These are phyloP conservation scores for Pyrenochaeta sp. DNA, from an alignment of 2,329 filamentous ascomycete genomes.

Conservation along the genomic window DNA sequence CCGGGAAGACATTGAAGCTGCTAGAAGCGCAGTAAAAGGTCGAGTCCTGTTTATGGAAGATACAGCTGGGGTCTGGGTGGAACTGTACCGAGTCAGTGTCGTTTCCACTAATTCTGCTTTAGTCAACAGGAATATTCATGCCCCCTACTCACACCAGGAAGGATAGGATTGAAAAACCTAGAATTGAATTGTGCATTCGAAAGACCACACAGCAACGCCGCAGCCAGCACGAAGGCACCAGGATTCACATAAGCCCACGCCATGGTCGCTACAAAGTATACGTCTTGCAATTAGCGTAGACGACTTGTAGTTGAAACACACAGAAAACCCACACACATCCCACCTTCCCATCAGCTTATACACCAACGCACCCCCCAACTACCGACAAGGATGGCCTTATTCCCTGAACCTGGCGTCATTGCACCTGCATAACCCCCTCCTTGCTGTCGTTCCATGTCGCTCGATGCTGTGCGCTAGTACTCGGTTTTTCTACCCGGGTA, in stretches of 20 bases:
- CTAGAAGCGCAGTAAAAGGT: conserved; percentile 63
- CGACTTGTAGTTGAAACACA: conserved; percentile 1
- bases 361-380: not conserved
- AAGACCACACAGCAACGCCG: not conserved
- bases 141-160: conserved; percentile 50
- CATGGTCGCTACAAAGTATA: not conserved
- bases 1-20: conserved; percentile 63
- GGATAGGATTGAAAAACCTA: conserved; percentile 54
- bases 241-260: not conserved
- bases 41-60: conserved; percentile 53
- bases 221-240: not conserved
- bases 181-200: conserved; percentile 8
- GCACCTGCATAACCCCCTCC: conserved; percentile 5
- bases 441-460: not conserved
- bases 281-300: not conserved
- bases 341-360: conserved; percentile 1
- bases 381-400: not conserved
- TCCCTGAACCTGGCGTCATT: conserved; percentile 2
- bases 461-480: not conserved
- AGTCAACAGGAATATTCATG: no score
- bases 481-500: conserved; percentile 23
- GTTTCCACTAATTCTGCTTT: not conserved
- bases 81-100: conserved; percentile 31
- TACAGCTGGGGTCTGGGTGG: conserved; percentile 60
- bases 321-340: conserved; percentile 1